A percentile compares a stretch with the other conserved stretches of the same genome.
phyloP scores from a whole-genome alignment of 495 filamentous ascomycete genomes.

The Ascobolus immersus region DNA sequence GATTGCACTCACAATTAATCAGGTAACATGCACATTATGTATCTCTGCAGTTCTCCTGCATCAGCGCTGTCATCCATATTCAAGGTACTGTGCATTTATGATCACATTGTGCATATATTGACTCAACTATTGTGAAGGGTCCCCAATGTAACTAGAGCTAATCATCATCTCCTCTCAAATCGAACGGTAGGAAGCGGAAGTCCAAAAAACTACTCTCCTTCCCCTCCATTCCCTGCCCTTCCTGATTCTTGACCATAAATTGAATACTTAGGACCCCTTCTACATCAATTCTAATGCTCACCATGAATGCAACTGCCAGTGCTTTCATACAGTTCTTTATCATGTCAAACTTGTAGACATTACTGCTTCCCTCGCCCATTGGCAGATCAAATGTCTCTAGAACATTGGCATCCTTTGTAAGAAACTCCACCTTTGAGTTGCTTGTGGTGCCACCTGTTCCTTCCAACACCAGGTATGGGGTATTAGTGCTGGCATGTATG shows the following conservation, averaged over 20 bases:
- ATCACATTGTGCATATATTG: no score
- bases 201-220: conserved; percentile 42
- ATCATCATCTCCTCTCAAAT: conserved; percentile 32
- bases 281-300: conserved; percentile 64
- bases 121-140: no score
- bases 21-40: no score
- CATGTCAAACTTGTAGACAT: conserved; percentile 59
- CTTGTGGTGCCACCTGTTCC: conserved; percentile 45
- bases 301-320: conserved; percentile 76
- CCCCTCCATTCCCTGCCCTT: conserved; percentile 13
- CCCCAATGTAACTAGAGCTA: no score
- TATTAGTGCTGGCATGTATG: conserved; percentile 34
- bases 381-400: conserved; percentile 51
- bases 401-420: conserved; percentile 35
- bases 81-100: no score
- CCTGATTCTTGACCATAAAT: conserved; percentile 72
- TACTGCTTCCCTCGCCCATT: conserved; percentile 24
- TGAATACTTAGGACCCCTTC: conserved; percentile 83
- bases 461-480: conserved; percentile 50
- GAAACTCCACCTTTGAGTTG: conserved; percentile 62
- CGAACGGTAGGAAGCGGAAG: conserved; percentile 48
- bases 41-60: no score
- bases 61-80: no score
- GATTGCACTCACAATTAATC: no score
- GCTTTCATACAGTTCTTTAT: conserved; percentile 59